Evolutionary conservation across 2,329 filamentous ascomycete genomes (phyloP).

Genomic region (Cytospora leucostoma): DNA sequence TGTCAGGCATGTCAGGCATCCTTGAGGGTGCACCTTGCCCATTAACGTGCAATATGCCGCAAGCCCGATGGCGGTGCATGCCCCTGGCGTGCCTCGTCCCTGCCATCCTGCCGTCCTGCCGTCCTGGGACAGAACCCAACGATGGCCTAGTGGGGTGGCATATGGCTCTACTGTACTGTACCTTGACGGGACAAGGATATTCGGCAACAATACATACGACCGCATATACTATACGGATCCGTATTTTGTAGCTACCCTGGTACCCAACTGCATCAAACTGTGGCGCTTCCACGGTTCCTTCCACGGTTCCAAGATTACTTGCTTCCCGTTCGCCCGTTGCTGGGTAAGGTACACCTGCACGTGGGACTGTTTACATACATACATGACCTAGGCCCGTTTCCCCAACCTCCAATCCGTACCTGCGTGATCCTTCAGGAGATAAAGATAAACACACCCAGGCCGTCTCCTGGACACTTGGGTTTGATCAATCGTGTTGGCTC

Average conservation of each 20-base stretch:
- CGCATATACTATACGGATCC: too few relatives aligned
- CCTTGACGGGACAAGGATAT: neutral
- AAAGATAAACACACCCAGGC: too few relatives aligned
- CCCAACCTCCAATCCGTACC: neutral
- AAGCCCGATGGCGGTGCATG: neutral
- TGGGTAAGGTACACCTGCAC: neutral
- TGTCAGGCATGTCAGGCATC: neutral
- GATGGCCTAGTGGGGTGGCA: neutral
- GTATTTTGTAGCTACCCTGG: too few relatives aligned
- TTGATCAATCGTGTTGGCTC: too few relatives aligned
- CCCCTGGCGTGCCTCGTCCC: neutral
- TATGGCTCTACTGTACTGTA: neutral
- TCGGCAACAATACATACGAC: too few relatives aligned
- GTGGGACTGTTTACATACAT: constrained; percentile 2
- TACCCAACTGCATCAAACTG: neutral
- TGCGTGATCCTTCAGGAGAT: too few relatives aligned
- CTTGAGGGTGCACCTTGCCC: neutral
- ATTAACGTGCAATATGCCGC: constrained; percentile 1
- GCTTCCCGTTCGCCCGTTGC: constrained; percentile 1
- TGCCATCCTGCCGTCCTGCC: neutral
- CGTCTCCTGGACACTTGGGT: too few relatives aligned
- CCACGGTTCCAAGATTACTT: neutral
- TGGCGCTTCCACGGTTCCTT: neutral
- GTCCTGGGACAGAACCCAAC: neutral
- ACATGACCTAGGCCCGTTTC: neutral